Conservation (phyloP, 139 green algal species). For the Micractinium sp. region DNA sequence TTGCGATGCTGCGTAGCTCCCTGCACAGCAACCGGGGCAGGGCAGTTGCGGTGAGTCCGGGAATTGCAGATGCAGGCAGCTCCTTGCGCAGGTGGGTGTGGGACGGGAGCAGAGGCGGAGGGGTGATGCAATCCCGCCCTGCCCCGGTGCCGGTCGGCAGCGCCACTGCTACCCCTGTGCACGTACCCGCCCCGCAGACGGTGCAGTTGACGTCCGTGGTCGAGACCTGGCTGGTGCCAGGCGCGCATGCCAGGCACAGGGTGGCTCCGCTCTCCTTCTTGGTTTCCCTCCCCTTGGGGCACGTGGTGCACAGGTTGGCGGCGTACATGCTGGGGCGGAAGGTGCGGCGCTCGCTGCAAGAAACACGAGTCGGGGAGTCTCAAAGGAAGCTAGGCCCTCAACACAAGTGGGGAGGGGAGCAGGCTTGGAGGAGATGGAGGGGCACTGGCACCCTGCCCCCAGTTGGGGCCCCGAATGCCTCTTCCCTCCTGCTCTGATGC, state of each 20-base stretch:
- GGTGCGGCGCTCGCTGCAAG: not conserved
- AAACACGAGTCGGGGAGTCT: too few relatives aligned
- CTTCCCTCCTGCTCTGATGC: too few relatives aligned
- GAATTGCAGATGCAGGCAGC: not conserved
- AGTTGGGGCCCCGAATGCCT: too few relatives aligned
- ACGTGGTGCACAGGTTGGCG: not conserved
- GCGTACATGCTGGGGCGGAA: conserved; percentile 1
- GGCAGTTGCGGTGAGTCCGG: not conserved
- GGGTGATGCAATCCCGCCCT: not conserved
- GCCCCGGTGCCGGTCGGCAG: not conserved
- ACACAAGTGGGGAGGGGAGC: too few relatives aligned
- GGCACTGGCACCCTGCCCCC: too few relatives aligned
- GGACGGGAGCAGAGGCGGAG: not conserved
- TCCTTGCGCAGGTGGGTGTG: not conserved
- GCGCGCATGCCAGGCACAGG: not conserved
- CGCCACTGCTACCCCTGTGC: not conserved
- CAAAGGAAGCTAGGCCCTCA: too few relatives aligned
- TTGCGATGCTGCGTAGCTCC: not conserved
- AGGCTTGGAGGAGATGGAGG: too few relatives aligned
- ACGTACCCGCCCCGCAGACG: not conserved
- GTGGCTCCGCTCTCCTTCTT: not conserved
- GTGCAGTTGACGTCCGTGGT: not conserved
- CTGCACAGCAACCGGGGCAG: not conserved
- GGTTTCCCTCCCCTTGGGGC: not conserved
- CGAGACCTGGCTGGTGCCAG: not conserved